Evolutionary conservation across 2,329 filamentous ascomycete genomes (phyloP), one percentile per base, ranked within the genome.

Genomic region (Cladophialophora psammophila): DNA sequence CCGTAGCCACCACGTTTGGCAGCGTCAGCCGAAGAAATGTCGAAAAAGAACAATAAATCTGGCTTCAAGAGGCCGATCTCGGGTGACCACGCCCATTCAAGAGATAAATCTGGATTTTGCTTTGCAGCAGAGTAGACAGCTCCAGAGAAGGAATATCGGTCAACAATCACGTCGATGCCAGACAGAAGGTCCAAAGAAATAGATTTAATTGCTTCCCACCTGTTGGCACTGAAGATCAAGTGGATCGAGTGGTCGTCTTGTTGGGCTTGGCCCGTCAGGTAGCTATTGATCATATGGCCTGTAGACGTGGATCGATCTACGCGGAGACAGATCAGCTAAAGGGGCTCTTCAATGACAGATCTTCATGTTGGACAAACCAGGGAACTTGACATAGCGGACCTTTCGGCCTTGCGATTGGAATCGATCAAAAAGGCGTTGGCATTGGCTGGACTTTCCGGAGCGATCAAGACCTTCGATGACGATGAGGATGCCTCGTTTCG

Each of bases 61-160:
- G 95, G 94, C 4, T 91, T 87, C 1, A 95, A 94, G 0, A 99
- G 85, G 0, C 94, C 94, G 13, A 92, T 85, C 74, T 98, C 95
- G 0, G 94, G 92, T 15, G 88, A 85, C 72, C 92, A 89, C 7
- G 93, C 93, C 94, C 95, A 99, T 0, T 85, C 80, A 0, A 97
- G 82, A 0, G 86, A 82, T 12, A 97, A 84, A 1, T 82, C 78
- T 0, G 89, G 87, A 72, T 92, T 92, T 53, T 87, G 84, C 77
- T 98, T 98, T 3, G 95, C 94, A 0, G 93, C 92, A 31, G 90
- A 93, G 81, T 98, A 99, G 58, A 97, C 93, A 65, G 94, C 91
- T 62, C 95, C 95, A 20, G 91, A 95, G 82, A 97, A 94, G 77
- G 96, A 96, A 81, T 98, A 99, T 56, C 95, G 89, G 79, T 99